Conservation (phyloP, 1,284 basidiomycete species). For the Clitocybe nebularis region DNA sequence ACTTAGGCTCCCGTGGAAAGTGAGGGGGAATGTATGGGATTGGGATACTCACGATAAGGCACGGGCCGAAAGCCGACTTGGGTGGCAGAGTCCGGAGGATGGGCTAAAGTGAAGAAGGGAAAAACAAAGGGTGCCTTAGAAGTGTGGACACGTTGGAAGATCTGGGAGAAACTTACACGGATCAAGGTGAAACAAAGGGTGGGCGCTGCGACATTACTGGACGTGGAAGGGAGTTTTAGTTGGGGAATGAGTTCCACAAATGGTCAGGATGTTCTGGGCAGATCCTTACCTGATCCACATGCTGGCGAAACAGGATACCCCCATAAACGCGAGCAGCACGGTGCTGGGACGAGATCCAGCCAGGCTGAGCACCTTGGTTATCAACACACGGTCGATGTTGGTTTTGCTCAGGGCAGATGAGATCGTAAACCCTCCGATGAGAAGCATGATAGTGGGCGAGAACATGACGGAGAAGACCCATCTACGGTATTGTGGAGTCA, state of each 20-base stretch:
- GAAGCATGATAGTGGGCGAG: constrained; percentile 93
- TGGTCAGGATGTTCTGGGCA: too few species aligned
- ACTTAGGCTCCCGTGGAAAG: constrained; percentile 5
- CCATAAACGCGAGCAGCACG: constrained; percentile 94
- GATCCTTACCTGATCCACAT: constrained; percentile 95
- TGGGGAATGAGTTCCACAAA: background rate
- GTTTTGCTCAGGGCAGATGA: constrained; percentile 96
- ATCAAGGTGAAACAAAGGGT: constrained; percentile 98
- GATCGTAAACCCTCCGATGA: constrained; percentile 98
- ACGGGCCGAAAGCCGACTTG: constrained; percentile 84
- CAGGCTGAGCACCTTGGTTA: constrained; percentile 87
- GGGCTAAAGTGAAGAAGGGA: too few species aligned
- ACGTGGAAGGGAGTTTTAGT: constrained; percentile 9
- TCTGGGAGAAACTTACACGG: constrained; percentile 51
- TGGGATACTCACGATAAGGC: constrained; percentile 72
- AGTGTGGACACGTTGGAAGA: constrained; percentile 2
- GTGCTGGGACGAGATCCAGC: constrained; percentile 86
- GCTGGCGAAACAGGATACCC: constrained; percentile 94
- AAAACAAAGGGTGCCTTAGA: constrained; percentile 11
- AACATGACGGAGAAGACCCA: constrained; percentile 80
- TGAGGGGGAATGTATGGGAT: background rate
- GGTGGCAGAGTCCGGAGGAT: constrained; percentile 91
- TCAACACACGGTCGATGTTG: constrained; percentile 92
- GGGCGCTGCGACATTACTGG: constrained; percentile 93
- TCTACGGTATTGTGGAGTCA: constrained; percentile 33